Evolutionary conservation across 2,329 filamentous ascomycete genomes (phyloP).

Genomic region (Eurotiales sp.): DNA sequence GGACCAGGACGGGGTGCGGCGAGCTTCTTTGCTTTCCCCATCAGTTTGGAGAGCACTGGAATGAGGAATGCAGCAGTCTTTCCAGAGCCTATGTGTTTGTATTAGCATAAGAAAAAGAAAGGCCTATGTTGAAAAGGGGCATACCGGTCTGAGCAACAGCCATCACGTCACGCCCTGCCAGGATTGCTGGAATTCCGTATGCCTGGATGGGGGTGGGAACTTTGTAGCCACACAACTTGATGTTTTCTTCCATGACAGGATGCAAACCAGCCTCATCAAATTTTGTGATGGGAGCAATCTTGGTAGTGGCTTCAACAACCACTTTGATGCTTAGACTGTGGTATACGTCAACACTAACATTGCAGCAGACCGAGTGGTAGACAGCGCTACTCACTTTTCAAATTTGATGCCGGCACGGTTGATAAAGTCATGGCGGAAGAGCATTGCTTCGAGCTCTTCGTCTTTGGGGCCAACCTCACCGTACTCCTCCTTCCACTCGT

Average conservation of each 20-base stretch:
- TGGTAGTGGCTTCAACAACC: conserved; percentile 46
- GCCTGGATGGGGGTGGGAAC: conserved; percentile 81
- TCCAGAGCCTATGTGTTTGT: conserved; percentile 67
- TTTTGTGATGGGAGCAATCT: conserved; percentile 46
- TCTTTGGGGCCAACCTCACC: conserved; percentile 78
- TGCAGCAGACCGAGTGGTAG: neutral
- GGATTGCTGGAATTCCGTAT: conserved; percentile 76
- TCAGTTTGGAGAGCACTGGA: conserved; percentile 82
- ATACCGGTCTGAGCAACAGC: conserved; percentile 89
- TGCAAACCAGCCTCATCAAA: conserved; percentile 82
- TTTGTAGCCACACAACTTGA: conserved; percentile 67
- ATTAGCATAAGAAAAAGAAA: neutral
- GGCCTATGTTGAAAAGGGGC: conserved; percentile 24
- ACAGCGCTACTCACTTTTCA: conserved; percentile 49
- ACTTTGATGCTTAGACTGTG: conserved; percentile 49
- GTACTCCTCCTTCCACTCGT: conserved; percentile 80
- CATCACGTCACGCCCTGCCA: conserved; percentile 75
- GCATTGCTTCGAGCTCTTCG: conserved; percentile 65
- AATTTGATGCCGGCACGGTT: conserved; percentile 60
- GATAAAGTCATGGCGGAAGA: conserved; percentile 62
- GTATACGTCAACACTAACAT: conserved; percentile 7
- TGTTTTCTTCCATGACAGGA: conserved; percentile 74
- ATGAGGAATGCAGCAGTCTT: conserved; percentile 94
- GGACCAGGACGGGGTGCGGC: conserved; percentile 64
- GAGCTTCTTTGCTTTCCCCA: conserved; percentile 92